Percentiles rank a stretch among this genome's conserved stretches.
Evolutionary conservation across 306 rosid genomes (phyloP).

Genomic region (Trichosanthes cucumerina): DNA sequence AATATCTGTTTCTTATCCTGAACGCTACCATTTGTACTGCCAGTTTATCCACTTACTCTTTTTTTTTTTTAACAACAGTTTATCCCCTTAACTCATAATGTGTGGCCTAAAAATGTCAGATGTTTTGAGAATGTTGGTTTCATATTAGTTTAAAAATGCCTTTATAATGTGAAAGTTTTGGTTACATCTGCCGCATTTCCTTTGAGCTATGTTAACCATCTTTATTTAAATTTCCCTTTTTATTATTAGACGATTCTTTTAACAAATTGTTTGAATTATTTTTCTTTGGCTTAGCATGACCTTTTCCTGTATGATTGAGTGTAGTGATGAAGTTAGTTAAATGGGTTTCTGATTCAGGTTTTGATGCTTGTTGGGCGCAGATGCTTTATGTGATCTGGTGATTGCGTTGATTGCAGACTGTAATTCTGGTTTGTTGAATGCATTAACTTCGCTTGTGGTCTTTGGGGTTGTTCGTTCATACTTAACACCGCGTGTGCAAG

Average conservation of each 20-base stretch:
- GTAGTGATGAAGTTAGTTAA: constrained; percentile 54
- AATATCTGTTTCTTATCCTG: not conserved
- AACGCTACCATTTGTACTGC: not conserved
- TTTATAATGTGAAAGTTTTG: not conserved
- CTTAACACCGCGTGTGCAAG: not conserved
- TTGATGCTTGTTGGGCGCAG: constrained; percentile 83
- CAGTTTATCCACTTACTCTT: not conserved
- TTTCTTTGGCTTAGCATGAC: not conserved
- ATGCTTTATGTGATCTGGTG: constrained; percentile 99
- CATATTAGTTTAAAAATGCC: not conserved
- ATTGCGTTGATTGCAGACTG: constrained; percentile 91
- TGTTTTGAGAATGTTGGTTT: not conserved
- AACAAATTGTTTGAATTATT: not conserved
- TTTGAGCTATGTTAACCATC: not conserved
- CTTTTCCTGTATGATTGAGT: constrained; percentile 19
- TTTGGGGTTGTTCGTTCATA: constrained; percentile 9
- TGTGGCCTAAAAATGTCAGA: not conserved
- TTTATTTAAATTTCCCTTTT: not conserved
- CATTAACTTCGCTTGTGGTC: constrained; percentile 25
- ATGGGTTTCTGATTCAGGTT: constrained; percentile 98
- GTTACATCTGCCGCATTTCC: not conserved
- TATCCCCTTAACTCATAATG: not conserved
- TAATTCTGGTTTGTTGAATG: constrained; percentile 88
- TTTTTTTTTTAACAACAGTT: too few relatives aligned
- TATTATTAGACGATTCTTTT: not conserved